Base-by-base conservation (phyloP, 2,329 filamentous ascomycete species). In the Coniosporium tulheliwenetii region DNA sequence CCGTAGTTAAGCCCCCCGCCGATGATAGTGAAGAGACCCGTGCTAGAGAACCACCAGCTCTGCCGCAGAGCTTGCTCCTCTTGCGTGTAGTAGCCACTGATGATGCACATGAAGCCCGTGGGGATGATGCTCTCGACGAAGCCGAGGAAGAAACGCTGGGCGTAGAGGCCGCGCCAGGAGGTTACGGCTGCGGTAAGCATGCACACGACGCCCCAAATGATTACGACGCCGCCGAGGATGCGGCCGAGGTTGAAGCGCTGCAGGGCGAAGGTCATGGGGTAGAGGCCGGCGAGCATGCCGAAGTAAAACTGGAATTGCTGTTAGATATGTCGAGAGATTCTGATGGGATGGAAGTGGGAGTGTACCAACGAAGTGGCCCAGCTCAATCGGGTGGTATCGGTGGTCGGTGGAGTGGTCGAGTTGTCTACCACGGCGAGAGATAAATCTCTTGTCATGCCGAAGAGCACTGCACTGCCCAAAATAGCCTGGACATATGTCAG, bases 391-490 rank as follows among this genome's bases (percentile, higher is more conserved):
- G 71, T 69, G 0, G 82, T 85, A 52, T 81, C 72, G 12, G 70
- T 71, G 0, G 70, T 71, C 1, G 71, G 67, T 0, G 78, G 77
- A 1, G 56, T 63, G 2, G 61, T 67, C 1, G 62, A 57, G n/a
- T 64, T 52, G 45, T 71, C 59, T 7, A 71, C 59, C 3, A 81
- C 60, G 29, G 67, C 67, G 35, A 86, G 70, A 1, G 63, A 46
- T 3, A 86, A 67, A 52, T 85, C 80, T 2, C 63, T 62, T 0
- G 79, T 84, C 80, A 86, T 84, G 47, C 81, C 81, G 53, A 86
- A 85, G 10, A 86, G 70, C 1, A 71, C 75, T 0, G 81, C 81
- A 16, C 74, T 76, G 13, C 81, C 81, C 2, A 86, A 65, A 45
- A 86, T 85, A 7, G 81, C 81, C 65, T 79, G 37, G 1, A 13